A percentile compares a stretch with the other conserved stretches of the same genome.
These are phyloP conservation scores for Luffa aegyptiaca DNA, from an alignment of 306 rosid species.

Conservation along the genomic window DNA sequence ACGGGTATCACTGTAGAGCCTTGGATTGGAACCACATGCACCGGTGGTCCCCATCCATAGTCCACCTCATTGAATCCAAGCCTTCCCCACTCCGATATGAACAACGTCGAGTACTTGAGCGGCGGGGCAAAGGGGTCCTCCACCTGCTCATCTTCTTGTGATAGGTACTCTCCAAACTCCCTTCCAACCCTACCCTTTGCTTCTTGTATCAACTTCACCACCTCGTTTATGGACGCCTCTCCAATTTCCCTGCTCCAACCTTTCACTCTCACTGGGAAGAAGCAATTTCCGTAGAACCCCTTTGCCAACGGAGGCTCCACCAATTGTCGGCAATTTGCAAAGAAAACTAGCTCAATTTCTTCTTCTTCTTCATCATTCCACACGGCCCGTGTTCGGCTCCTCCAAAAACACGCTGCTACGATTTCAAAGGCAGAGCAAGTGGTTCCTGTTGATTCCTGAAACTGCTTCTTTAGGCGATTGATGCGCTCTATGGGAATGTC, in stretches of 20 bases:
- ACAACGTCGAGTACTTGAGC: conserved; percentile 33
- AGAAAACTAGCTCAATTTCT: conserved; percentile 39
- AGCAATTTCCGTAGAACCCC: conserved; percentile 80
- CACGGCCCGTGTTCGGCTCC: conserved; percentile 40
- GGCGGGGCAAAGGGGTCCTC: conserved; percentile 57
- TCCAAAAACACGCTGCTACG: conserved; percentile 56
- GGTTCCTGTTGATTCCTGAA: conserved; percentile 29
- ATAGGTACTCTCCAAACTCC: conserved; percentile 36
- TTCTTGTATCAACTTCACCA: conserved; percentile 49
- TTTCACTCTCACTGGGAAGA: conserved; percentile 51
- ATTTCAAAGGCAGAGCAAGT: conserved; percentile 58
- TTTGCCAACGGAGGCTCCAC: conserved; percentile 53
- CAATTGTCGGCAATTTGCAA: conserved; percentile 62
- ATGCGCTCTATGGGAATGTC: conserved; percentile 38
- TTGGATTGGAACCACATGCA: conserved; percentile 50
- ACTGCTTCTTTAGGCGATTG: conserved; percentile 30
- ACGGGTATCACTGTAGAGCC: conserved; percentile 48
- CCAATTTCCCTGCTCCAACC: conserved; percentile 20
- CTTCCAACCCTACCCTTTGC: conserved; percentile 35
- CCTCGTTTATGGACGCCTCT: conserved; percentile 16
- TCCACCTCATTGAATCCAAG: conserved; percentile 66
- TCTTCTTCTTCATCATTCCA: background rate
- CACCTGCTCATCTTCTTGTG: conserved; percentile 13
- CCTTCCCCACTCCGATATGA: conserved; percentile 70
- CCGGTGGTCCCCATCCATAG: conserved; percentile 58